Base-by-base conservation (phyloP, 805 yeast species). In the Saturnispora dispora region DNA sequence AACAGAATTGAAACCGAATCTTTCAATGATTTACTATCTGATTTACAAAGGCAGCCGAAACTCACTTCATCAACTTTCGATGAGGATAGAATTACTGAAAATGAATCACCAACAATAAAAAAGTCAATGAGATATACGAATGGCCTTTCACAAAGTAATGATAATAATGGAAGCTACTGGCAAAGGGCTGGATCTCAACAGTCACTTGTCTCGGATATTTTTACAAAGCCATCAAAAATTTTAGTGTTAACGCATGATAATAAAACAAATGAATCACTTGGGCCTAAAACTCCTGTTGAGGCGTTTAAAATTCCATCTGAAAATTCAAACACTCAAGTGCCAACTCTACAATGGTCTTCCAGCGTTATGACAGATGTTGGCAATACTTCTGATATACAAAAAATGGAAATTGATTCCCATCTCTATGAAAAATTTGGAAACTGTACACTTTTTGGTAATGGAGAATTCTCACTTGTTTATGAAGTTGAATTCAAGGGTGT, bases 391-490 rank as follows among this genome's bases (percentile, higher is more conserved):
- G 47, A 51, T 40, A 28, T 35, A 11, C 52, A 49, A 36, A 48
- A 46, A 18, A 27, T 41, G 10, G 52, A 53, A 15, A 56, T 63
- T 17, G 78, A 73, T 59, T 69, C 69, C 33, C 79, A 77, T 61
- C 61, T 78, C 27, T 62, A 70, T 37, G 71, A 76, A 11, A 73
- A 73, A 57, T 78, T 78, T 65, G 83, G 83, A 22, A 81, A 83
- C 55, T 90, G 91, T 43, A 74, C 75, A 43, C 68, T 82, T 44
- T 70, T 91, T 22, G 96, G 96, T 2, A 72, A 77, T 35, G 98
- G 99, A 23, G 96, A 88, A 65, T 93, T 93, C 61, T 88, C 96
- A 2, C 73, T 80, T 22, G 99, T 95, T 17, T 93, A 81, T 66
- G 85, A 85, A 55, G 91, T 91, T 42, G 74, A 80, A 15, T 85